Base-by-base conservation (phyloP, 345 rosid genomes). In the Garcia nutans region DNA sequence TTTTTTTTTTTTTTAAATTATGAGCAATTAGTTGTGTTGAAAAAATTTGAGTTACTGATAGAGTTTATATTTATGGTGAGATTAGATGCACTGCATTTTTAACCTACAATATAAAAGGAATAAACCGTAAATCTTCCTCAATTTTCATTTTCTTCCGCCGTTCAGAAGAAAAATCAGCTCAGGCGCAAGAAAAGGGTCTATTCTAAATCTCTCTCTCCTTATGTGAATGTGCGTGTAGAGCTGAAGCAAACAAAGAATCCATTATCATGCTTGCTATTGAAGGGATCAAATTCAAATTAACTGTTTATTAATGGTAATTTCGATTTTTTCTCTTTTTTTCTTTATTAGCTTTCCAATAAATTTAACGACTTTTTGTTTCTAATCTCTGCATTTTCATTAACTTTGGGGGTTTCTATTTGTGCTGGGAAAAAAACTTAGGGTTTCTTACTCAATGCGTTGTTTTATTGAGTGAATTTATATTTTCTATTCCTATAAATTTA, bases 181-280 rank as follows among this genome's bases (percentile, higher is more conserved):
- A n/a, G n/a, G n/a, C n/a, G n/a, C n/a, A n/a, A n/a, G n/a, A n/a
- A n/a, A n/a, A n/a, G n/a, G n/a, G n/a, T n/a, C n/a, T n/a, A n/a
- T 9, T 70, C 16, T 2, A 9, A 17, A 10, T 31, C 31, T 72
- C n/a, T 58, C 55, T 45, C 52, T 22, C 55, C 58, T 15, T 20
- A 12, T 31, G n/a, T 26, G n/a, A n/a, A n/a, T 70, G 19, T 70
- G 61, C 49, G 26, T 55, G 62, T 70, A 20, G 26, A 70, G 49
- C 49, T 70, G 24, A 70, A 70, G 73, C 73, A 70, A 70, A 54
- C 49, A 55, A 54, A 31, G 73, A 70, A 54, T 55, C 61, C 44
- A 70, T 22, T 20, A 3, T 70, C 22, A 10, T 7, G 61, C 70
- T 67, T 45, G 17, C 31, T 22, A 67, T 45, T 67, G 70, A 67